Evolutionary conservation across 805 yeast species (phyloP), one percentile per base, ranked within the genome.

Genomic region (Spathaspora sp.): DNA sequence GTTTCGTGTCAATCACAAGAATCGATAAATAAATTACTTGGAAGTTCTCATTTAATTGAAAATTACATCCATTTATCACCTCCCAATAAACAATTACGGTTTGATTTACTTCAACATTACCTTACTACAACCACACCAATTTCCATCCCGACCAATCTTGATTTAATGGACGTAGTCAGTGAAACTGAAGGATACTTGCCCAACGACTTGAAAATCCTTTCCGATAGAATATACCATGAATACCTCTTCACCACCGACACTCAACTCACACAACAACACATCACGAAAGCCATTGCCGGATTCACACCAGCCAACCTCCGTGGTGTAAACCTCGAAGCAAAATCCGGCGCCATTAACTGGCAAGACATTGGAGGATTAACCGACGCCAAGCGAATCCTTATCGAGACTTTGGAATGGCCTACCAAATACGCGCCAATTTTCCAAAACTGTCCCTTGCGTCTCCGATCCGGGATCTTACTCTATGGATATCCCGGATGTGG

Each of bases 401-500:
- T 90, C 48, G 98, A 93, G 63, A 94, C 98, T 0, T 70, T 93
- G 32, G 98, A 94, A 62, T 93, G 97, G 97, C 99, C 99, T 1
- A 89, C 96, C 1, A 90, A 86, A 60, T 93, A 93, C 63, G 96
- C 97, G 0, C 97, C 97, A 5, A 89, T 93, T n/a, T 93, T 94
- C 68, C 85, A 86, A 16, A 83, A 82, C 55, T 89, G 96, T 61
- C 96, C 98, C 0, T 72, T 93, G 49, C 72, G 98, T 50, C 74
- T 93, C 49, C 78, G 98, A 60, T 89, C 97, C 0, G 99, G 99
- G 48, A 82, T 93, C 20, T 71, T 93, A 48, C 77, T 93, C 12
- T 93, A 93, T 67, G 99, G 99, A 0, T 93, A 89, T 64, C 98
- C 99, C 0, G 99, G 99, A 1, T 93, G 99, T 69, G 99, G 99